Percentiles rank a stretch among this genome's conserved stretches.
Evolutionary conservation across 2,329 filamentous ascomycete species (phyloP).

Genomic region (Trichoderma sp.): DNA sequence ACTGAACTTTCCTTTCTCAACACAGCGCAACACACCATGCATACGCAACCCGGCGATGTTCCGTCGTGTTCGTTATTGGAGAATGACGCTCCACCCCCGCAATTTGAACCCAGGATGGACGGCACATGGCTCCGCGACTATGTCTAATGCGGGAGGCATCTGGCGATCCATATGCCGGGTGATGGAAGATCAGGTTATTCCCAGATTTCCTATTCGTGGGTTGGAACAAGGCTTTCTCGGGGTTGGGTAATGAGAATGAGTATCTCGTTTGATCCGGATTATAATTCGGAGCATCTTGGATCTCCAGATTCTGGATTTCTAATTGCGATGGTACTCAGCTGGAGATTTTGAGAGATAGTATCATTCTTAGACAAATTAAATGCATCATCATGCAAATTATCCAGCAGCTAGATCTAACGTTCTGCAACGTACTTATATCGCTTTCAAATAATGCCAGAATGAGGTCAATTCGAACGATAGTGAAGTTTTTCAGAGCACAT

Average conservation of each 20-base stretch:
- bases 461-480: not conserved
- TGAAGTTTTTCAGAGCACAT: not conserved
- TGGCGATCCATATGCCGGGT: constrained; percentile 2
- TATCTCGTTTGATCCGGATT: not conserved
- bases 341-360: not conserved
- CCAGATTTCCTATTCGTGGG: not conserved
- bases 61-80: not conserved
- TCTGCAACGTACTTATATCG: not conserved
- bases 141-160: not conserved
- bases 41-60: not conserved
- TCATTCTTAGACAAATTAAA: not conserved
- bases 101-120: not conserved
- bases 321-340: not conserved
- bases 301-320: not conserved
- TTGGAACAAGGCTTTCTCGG: not conserved
- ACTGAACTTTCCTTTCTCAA: not conserved
- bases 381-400: not conserved
- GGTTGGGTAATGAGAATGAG: not conserved
- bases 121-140: constrained; percentile 6
- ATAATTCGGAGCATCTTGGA: not conserved
- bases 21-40: not conserved
- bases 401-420: not conserved
- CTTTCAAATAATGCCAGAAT: not conserved
- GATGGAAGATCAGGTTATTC: not conserved
- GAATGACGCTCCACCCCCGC: constrained; percentile 4